Evolutionary conservation across 1,284 basidiomycete genomes (phyloP), one percentile per base, ranked within the genome.

Genomic region (Irpex sp.): DNA sequence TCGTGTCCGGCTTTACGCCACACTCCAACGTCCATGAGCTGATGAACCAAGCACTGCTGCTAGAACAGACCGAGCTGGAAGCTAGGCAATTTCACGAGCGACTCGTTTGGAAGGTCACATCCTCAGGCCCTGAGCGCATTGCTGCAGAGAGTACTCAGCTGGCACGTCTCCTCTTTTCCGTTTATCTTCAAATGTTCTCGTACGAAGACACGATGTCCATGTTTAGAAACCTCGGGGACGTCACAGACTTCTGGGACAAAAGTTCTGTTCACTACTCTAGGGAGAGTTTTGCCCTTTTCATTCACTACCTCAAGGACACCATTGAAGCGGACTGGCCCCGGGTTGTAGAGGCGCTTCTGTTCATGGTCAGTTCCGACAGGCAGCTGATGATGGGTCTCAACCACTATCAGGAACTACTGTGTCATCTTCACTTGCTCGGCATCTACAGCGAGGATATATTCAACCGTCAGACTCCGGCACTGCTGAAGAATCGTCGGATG

Each of bases 101-200:
- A 15, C 72, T 78, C 3, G 74, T 77, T 1, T 85, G 84, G 84
- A 82, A 79, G 63, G 65, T 62, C 5, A 73, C 73, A 2, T 51
- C 65, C 4, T 34, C 37, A 11, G 26, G 15, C 0, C 60, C 36
- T 19, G 51, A 34, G 8, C 51, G 51, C 6, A 57, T 56, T 9
- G 63, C 58, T 51, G 57, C 61, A 49, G 73, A 77, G 64, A 70
- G 77, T 0, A 61, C 62, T 2, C 73, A 78, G 26, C 73, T 86
- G 31, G 79, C 73, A 15, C 66, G 66, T n/a, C 68, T 82, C 34
- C 68, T 87, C 4, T 83, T 79, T 59, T 71, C 73, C 6, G 69
- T 86, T 6, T 86, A 87, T 67, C 68, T 73, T 13, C 68, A 75
- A 15, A 78, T 86, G 76, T 87, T 86, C 59, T 64, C 72, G 11